phyloP scores from a whole-genome alignment of 192 early-diverging fungal species.

The Neocallimastix lanati region DNA sequence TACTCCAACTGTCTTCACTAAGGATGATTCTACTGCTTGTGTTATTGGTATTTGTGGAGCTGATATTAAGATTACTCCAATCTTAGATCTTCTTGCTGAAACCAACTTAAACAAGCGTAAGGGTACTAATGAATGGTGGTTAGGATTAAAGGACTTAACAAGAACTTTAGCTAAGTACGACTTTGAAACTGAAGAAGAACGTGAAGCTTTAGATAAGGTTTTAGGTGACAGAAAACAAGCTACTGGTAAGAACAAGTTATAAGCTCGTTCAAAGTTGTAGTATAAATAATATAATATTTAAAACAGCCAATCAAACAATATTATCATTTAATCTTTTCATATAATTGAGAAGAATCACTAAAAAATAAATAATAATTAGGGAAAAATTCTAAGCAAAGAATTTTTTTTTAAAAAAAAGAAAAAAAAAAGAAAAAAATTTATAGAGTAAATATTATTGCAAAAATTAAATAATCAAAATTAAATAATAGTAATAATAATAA shows the following conservation, averaged over 20 bases:
- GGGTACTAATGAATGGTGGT: slow-evolving; percentile 56
- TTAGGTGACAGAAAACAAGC: background rate
- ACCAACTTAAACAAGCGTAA: slow-evolving; percentile 61
- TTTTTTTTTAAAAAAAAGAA: too few species aligned
- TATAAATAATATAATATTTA: too few species aligned
- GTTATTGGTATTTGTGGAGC: slow-evolving; percentile 72
- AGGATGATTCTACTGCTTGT: slow-evolving; percentile 31
- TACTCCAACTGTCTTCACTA: slow-evolving; percentile 39
- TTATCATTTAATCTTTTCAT: too few species aligned
- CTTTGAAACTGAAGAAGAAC: background rate
- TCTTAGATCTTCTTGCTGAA: slow-evolving; percentile 35
- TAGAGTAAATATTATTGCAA: too few species aligned
- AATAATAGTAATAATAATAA: too few species aligned
- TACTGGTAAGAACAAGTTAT: background rate
- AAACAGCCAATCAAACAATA: too few species aligned
- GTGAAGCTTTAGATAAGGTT: background rate
- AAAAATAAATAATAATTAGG: too few species aligned
- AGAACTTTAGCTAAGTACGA: background rate
- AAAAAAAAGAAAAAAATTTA: too few species aligned
- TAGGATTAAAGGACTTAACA: slow-evolving; percentile 1
- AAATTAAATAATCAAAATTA: too few species aligned
- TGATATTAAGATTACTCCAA: slow-evolving; percentile 51
- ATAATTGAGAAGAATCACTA: too few species aligned
- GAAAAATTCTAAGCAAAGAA: too few species aligned
- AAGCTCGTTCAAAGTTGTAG: background rate